Conservation (phyloP, 2,329 filamentous ascomycete species). For the Epichloe bromicola region DNA sequence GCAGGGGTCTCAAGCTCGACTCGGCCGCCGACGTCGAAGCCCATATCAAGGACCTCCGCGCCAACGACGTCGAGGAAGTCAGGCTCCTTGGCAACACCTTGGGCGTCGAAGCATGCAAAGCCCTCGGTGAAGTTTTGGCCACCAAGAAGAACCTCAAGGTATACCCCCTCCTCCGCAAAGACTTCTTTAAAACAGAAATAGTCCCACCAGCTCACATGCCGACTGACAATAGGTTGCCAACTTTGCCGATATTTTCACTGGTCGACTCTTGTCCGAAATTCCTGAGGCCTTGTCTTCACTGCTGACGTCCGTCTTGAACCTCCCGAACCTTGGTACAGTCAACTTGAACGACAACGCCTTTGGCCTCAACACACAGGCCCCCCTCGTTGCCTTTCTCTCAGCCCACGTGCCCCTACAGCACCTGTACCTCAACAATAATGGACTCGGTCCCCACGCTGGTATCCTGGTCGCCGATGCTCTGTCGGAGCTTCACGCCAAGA, state of each 20-base stretch:
- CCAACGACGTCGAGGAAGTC: slow-evolving; percentile 72
- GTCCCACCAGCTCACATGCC: slow-evolving; percentile 2
- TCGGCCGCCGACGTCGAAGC: slow-evolving; percentile 75
- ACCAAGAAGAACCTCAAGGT: slow-evolving; percentile 72
- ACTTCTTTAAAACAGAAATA: neutral
- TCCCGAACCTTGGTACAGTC: slow-evolving; percentile 76
- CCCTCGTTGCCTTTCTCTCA: slow-evolving; percentile 82
- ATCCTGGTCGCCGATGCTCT: slow-evolving; percentile 82
- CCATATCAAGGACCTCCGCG: slow-evolving; percentile 63
- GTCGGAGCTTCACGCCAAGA: slow-evolving; percentile 68
- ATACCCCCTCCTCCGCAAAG: neutral
- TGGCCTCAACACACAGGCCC: slow-evolving; percentile 86
- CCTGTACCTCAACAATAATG: slow-evolving; percentile 96
- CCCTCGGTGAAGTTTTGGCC: slow-evolving; percentile 68
- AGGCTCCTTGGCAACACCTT: slow-evolving; percentile 83
- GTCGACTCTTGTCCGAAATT: slow-evolving; percentile 84
- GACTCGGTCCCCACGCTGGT: slow-evolving; percentile 82
- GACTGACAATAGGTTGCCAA: slow-evolving; percentile 51
- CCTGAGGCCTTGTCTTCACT: slow-evolving; percentile 77
- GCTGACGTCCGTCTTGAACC: slow-evolving; percentile 73
- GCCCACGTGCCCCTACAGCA: slow-evolving; percentile 83
- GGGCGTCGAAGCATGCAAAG: slow-evolving; percentile 76
- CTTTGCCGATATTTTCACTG: slow-evolving; percentile 95
- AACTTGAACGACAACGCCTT: slow-evolving; percentile 98
- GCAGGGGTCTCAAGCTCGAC: slow-evolving; percentile 85